phyloP scores from a whole-genome alignment of 73 alveolate genomes.

The Tetrahymena borealis region DNA sequence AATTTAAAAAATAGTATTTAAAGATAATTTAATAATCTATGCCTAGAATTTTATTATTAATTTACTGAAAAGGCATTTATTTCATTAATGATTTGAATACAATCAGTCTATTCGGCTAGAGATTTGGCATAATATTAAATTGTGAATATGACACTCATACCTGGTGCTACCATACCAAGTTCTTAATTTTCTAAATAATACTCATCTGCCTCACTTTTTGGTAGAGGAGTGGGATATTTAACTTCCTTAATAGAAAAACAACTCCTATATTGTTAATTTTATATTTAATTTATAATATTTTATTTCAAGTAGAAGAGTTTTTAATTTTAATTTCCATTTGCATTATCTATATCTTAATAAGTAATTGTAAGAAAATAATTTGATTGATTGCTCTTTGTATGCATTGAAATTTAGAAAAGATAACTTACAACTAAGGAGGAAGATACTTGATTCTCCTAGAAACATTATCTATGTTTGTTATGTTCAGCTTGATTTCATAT shows the following conservation, averaged over 20 bases:
- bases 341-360: no score
- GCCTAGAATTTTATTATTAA: no score
- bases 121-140: conserved; percentile 82
- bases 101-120: conserved; percentile 90
- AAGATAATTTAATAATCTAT: not conserved
- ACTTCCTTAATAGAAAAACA: not conserved
- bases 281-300: no score
- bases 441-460: conserved; percentile 69
- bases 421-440: conserved; percentile 52
- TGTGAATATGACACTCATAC: conserved; percentile 82
- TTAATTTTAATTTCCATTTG: no score
- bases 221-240: not conserved
- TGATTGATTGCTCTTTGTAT: not conserved
- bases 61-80: conserved; percentile 64
- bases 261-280: no score
- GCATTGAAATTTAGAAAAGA: not conserved
- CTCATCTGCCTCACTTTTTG: not conserved
- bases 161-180: conserved; percentile 72
- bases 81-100: conserved; percentile 76
- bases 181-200: not conserved
- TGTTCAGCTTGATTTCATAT: conserved; percentile 79
- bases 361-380: no score
- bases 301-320: no score
- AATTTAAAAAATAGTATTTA: not conserved
- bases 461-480: conserved; percentile 69